Conservation (phyloP, 148 eudicot genomes). For the Diospyros kaki region DNA sequence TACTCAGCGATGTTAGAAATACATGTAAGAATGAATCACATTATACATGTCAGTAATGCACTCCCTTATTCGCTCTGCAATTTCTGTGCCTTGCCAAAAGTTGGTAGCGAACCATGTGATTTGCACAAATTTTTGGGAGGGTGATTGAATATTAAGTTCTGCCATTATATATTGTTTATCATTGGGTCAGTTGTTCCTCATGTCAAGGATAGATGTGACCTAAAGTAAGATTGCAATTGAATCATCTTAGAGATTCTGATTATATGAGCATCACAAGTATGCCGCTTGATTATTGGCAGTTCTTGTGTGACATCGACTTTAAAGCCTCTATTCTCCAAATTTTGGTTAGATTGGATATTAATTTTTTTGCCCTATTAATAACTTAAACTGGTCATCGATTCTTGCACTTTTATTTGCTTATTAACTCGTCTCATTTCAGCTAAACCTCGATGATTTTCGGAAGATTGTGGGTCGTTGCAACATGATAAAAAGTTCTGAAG, state of each 20-base stretch:
- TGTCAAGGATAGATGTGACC: too few relatives aligned
- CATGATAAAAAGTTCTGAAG: conserved; percentile 41
- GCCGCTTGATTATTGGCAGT: too few relatives aligned
- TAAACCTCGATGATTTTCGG: conserved; percentile 67
- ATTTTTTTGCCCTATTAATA: background rate
- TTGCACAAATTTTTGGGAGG: background rate
- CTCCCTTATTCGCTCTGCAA: too few relatives aligned
- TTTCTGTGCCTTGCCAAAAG: too few relatives aligned
- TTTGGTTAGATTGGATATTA: background rate
- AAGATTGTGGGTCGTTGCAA: conserved; percentile 62
- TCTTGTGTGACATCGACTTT: too few relatives aligned
- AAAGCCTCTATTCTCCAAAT: background rate
- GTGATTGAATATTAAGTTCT: background rate
- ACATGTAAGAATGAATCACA: too few relatives aligned
- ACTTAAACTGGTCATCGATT: background rate
- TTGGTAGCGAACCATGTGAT: background rate
- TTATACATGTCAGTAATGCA: too few relatives aligned
- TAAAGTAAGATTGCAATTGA: too few relatives aligned
- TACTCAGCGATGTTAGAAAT: too few relatives aligned
- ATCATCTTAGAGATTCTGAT: too few relatives aligned
- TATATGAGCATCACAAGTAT: background rate
- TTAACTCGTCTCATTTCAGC: conserved; percentile 36
- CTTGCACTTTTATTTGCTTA: background rate
- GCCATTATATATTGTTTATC: too few relatives aligned
- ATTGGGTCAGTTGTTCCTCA: too few relatives aligned